phyloP scores from a whole-genome alignment of 2,329 filamentous ascomycete species.

The Fusarium piperis region DNA sequence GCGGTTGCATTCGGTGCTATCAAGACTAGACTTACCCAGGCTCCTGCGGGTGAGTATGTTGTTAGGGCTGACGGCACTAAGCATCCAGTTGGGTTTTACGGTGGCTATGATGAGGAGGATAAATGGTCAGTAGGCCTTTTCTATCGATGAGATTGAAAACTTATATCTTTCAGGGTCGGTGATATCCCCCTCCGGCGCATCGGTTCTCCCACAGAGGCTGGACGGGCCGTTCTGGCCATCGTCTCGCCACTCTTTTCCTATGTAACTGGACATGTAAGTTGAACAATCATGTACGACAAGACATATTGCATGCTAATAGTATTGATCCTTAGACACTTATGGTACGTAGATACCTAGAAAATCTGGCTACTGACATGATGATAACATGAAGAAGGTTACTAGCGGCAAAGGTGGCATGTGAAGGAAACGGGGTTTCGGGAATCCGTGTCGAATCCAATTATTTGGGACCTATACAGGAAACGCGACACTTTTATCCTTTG shows the following conservation, averaged over 20 bases:
- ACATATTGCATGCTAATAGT: not conserved
- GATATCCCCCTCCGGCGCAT: constrained; percentile 19
- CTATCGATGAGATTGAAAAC: no score
- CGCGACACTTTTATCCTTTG: no score
- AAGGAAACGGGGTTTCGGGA: not conserved
- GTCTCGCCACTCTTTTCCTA: constrained; percentile 18
- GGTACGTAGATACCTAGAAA: not conserved
- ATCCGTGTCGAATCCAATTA: not conserved
- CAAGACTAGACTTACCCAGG: constrained; percentile 21
- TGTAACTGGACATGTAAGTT: constrained; percentile 20
- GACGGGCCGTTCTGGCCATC: constrained; percentile 1
- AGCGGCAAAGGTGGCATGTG: not conserved
- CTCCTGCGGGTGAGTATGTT: constrained; percentile 14
- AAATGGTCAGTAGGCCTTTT: constrained; percentile 3
- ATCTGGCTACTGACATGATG: not conserved
- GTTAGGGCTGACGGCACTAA: constrained; percentile 10
- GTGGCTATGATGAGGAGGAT: constrained; percentile 21
- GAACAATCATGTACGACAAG: not conserved
- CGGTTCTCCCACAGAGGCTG: constrained; percentile 17
- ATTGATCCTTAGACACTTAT: not conserved
- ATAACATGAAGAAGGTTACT: not conserved
- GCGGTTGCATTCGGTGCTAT: constrained; percentile 14
- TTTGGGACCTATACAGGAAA: no score
- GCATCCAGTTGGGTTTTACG: constrained; percentile 20
- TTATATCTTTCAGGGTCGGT: not conserved